These are phyloP conservation scores for Neurospora sp. DNA, from an alignment of 2,329 filamentous ascomycete species.

Conservation along the genomic window DNA sequence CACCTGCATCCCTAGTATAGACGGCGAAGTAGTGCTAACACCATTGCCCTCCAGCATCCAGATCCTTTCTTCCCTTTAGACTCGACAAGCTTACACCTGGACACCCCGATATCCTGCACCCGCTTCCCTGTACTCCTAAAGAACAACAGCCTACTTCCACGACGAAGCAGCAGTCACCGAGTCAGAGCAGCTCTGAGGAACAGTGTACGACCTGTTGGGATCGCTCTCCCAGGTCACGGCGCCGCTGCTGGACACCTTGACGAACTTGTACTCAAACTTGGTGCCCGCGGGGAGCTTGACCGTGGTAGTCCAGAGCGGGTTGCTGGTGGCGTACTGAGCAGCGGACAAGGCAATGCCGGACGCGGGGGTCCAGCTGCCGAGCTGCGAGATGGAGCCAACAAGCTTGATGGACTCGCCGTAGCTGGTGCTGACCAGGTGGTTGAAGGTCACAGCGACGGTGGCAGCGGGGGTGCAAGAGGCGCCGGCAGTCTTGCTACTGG, in stretches of 20 bases:
- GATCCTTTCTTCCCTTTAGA: background rate
- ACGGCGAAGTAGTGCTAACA: background rate
- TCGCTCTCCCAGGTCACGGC: conserved; percentile 49
- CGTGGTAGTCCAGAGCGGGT: conserved; percentile 45
- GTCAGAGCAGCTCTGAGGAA: conserved; percentile 18
- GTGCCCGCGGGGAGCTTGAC: conserved; percentile 42
- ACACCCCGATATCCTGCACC: background rate
- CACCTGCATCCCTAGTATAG: background rate
- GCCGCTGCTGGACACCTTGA: conserved; percentile 42
- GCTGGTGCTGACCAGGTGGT: conserved; percentile 31
- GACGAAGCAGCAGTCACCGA: conserved; percentile 15
- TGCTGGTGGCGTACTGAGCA: conserved; percentile 40
- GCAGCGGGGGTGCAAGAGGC: conserved; percentile 22
- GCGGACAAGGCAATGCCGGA: conserved; percentile 41
- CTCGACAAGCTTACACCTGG: background rate
- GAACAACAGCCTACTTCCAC: conserved; percentile 16
- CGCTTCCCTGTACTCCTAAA: background rate
- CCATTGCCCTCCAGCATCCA: background rate
- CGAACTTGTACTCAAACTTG: conserved; percentile 51
- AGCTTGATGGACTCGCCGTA: conserved; percentile 42
- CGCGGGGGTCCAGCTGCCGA: conserved; percentile 42
- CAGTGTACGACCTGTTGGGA: conserved; percentile 29
- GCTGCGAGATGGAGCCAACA: conserved; percentile 30
- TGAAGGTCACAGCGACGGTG: conserved; percentile 33
- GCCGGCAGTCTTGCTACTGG: conserved; percentile 11